These are phyloP conservation scores for Saccharomyces paradoxus DNA, from an alignment of 805 yeast species.

Conservation along the genomic window DNA sequence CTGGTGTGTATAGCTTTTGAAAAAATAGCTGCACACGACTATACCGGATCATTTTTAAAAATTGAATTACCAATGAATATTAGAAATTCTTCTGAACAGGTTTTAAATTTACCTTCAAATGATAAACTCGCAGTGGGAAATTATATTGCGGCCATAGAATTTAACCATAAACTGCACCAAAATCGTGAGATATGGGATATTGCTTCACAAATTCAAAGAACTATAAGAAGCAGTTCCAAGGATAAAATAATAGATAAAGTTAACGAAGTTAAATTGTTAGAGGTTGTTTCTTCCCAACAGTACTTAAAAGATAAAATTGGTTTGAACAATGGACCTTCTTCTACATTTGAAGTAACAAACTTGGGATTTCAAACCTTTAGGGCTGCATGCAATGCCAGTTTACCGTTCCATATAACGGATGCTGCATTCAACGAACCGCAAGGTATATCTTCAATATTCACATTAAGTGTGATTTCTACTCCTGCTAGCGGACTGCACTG, in stretches of 20 bases:
- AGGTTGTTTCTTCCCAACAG: slow-evolving; percentile 12
- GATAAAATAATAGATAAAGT: slow-evolving; percentile 10
- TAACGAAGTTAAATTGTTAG: slow-evolving; percentile 17
- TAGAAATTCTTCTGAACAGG: background rate
- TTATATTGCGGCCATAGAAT: slow-evolving; percentile 15
- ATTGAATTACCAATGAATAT: slow-evolving; percentile 8
- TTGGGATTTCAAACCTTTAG: slow-evolving; percentile 20
- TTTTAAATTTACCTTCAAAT: slow-evolving; percentile 1
- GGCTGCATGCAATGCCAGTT: background rate
- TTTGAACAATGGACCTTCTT: slow-evolving; percentile 12
- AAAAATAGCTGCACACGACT: background rate
- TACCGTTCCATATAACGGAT: slow-evolving; percentile 13
- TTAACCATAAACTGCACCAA: slow-evolving; percentile 2
- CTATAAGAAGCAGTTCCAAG: slow-evolving; percentile 1
- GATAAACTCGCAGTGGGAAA: slow-evolving; percentile 16
- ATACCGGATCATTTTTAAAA: slow-evolving; percentile 9
- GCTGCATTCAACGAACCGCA: slow-evolving; percentile 26
- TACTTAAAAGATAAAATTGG: slow-evolving; percentile 14
- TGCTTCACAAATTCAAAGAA: slow-evolving; percentile 8
- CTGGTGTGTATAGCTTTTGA: slow-evolving; percentile 6
- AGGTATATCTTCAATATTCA: slow-evolving; percentile 18
- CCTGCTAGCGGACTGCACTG: slow-evolving; percentile 22
- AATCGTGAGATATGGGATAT: slow-evolving; percentile 11
- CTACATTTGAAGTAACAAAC: slow-evolving; percentile 27
- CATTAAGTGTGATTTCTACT: slow-evolving; percentile 18